phyloP scores from a whole-genome alignment of 768 basidiomycete species.

The Galerina sulciceps region DNA sequence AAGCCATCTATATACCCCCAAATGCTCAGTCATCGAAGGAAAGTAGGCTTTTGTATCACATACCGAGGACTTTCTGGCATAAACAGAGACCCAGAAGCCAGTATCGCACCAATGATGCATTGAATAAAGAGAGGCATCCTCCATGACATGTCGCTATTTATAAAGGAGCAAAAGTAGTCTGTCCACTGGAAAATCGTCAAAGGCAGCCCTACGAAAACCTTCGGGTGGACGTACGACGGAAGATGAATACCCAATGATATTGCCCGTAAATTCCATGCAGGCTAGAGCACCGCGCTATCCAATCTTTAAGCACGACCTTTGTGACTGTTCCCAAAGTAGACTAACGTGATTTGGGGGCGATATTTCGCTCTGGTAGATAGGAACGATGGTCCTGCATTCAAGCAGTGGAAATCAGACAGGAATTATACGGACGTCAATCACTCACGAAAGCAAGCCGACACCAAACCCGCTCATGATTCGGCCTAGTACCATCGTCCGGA shows the following conservation, averaged over 20 bases:
- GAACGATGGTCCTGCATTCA: conserved; percentile 79
- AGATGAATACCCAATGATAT: conserved; percentile 87
- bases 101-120: conserved; percentile 82
- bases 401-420: not conserved
- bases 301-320: not conserved
- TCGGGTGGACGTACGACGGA: conserved; percentile 69
- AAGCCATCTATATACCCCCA: conserved; percentile 64
- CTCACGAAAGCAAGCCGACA: conserved; percentile 87
- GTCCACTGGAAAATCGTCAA: conserved; percentile 65
- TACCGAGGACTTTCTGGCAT: conserved; percentile 93
- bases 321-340: not conserved
- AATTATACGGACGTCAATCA: conserved; percentile 16
- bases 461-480: conserved; percentile 86
- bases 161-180: conserved; percentile 91
- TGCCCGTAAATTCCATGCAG: conserved; percentile 95
- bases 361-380: conserved; percentile 95
- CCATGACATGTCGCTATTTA: conserved; percentile 89
- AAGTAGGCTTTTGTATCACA: conserved; percentile 8
- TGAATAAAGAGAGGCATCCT: conserved; percentile 88
- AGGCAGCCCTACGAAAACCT: not conserved
- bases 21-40: conserved; percentile 20
- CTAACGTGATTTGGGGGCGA: conserved; percentile 88
- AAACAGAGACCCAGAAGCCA: conserved; percentile 77
- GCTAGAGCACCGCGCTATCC: conserved; percentile 84
- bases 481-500: conserved; percentile 81